A percentile compares a stretch with the other conserved stretches of the same genome.
phyloP scores from a whole-genome alignment of 2,329 filamentous ascomycete species.

The Neoscytalidium dimidiatum region DNA sequence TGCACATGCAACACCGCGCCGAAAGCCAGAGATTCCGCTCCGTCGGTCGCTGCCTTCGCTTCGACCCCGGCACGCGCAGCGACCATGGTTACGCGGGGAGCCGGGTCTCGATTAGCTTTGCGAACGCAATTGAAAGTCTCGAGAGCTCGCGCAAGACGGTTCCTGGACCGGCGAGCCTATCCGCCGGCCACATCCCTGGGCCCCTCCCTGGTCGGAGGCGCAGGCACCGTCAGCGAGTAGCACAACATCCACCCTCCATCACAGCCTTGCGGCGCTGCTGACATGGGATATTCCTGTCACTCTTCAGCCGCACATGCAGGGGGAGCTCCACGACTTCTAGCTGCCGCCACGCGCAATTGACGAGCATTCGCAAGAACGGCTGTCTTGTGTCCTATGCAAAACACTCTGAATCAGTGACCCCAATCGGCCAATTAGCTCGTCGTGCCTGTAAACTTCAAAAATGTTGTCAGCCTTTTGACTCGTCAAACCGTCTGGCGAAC shows the following conservation, averaged over 20 bases:
- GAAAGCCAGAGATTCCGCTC: not conserved
- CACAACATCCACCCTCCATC: slow-evolving; percentile 6
- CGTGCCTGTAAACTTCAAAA: not conserved
- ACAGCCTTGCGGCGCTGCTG: slow-evolving; percentile 10
- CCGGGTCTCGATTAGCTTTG: not conserved
- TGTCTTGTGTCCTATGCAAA: not conserved
- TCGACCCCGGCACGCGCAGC: not conserved
- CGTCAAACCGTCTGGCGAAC: not conserved
- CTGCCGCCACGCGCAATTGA: not conserved
- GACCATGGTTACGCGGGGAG: not conserved
- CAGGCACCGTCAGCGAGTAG: slow-evolving; percentile 14
- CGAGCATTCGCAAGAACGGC: too few relatives aligned
- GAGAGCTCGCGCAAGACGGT: not conserved
- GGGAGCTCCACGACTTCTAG: not conserved
- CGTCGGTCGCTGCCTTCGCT: not conserved
- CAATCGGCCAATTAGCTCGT: not conserved
- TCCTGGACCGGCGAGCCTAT: slow-evolving; percentile 9
- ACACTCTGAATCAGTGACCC: not conserved
- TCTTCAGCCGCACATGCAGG: slow-evolving; percentile 14
- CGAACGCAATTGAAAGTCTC: not conserved
- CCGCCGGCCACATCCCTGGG: not conserved
- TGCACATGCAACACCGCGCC: not conserved
- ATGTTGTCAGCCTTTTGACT: not conserved
- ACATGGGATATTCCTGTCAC: slow-evolving; percentile 13
- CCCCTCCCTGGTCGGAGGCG: slow-evolving; percentile 7